Evolutionary conservation across 495 filamentous ascomycete species (phyloP), one percentile per base, ranked within the genome.

Genomic region (Pyrenopolyporus hunteri): DNA sequence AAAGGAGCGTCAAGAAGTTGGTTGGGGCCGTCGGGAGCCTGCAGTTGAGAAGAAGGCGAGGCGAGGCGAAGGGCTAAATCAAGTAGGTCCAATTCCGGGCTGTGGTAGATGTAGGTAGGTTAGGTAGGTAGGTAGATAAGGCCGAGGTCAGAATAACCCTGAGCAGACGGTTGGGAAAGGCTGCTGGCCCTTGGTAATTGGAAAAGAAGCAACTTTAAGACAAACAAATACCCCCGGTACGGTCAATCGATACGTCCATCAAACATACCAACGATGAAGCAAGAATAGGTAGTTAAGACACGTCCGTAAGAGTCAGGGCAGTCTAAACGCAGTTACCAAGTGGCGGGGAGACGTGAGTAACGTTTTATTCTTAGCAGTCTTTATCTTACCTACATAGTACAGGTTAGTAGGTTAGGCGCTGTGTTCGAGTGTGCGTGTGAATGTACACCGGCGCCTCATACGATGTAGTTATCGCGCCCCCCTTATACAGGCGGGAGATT

Each of bases 1-100:
- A 66, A 66, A 66, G 35, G 63, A 66, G 47, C 44, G 63, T 66
- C 39, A 29, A 46, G 13, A 57, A 66, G 63, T 66, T 66, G 63
- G 63, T 39, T 66, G 25, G 28, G 50, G 44, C 26, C 46, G 33
- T 33, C 11, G 33, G 33, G 19, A 31, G 42, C 50, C 20, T 46
- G 44, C 26, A 31, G 32, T 22, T n/a, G 36, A 36, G 37, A 10
- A 26, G 14, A 35, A 10, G 26, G 39, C 45, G 63, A 65, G 56
- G 25, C 20, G 45, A 36, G n/a, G n/a, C n/a, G n/a, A n/a, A n/a
- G 22, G 57, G 20, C 51, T 52, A 57, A 57, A 61, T 66, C 63
- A 66, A 66, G 47, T 66, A 66, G 31, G 32, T 48, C 32, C 32
- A 20, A 42, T 35, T 60, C 47, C 45, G 32, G 22, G 22, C 37